These are phyloP conservation scores for Suhomyces kilbournensis DNA, from an alignment of 805 yeast genomes.

Conservation along the genomic window DNA sequence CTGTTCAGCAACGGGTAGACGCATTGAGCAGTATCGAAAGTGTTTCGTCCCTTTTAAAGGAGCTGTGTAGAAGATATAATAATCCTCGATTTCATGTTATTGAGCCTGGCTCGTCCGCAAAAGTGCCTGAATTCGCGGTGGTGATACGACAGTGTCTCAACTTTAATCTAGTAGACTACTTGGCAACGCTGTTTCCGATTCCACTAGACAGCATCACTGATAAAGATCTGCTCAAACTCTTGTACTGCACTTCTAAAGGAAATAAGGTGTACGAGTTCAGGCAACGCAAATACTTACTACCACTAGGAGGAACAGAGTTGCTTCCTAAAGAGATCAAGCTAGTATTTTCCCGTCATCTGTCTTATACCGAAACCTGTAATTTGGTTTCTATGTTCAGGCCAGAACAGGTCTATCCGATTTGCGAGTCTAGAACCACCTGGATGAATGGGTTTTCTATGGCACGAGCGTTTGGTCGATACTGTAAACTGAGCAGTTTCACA, in stretches of 20 bases:
- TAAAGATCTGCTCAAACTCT: conserved; percentile 8
- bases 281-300: conserved; percentile 27
- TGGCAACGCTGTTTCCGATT: conserved; percentile 28
- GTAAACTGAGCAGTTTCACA: conserved; percentile 13
- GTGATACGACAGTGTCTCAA: conserved; percentile 36
- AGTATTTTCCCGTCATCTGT: conserved; percentile 47
- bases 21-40: neutral
- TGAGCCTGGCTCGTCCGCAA: neutral
- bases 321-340: conserved; percentile 36
- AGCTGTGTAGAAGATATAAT: neutral
- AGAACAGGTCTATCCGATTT: conserved; percentile 43
- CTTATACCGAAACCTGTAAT: conserved; percentile 37
- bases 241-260: conserved; percentile 18
- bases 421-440: conserved; percentile 34
- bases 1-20: conserved; percentile 4
- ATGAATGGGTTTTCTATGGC: conserved; percentile 35
- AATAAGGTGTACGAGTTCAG: conserved; percentile 21
- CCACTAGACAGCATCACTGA: conserved; percentile 15
- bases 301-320: conserved; percentile 21
- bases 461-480: conserved; percentile 39
- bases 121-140: conserved; percentile 14
- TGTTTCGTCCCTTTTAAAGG: neutral
- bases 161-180: conserved; percentile 33
- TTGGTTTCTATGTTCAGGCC: conserved; percentile 38
- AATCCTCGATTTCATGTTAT: conserved; percentile 1